phyloP scores from a whole-genome alignment of 495 filamentous ascomycete genomes.

The Penicillium psychrofluorescens region DNA sequence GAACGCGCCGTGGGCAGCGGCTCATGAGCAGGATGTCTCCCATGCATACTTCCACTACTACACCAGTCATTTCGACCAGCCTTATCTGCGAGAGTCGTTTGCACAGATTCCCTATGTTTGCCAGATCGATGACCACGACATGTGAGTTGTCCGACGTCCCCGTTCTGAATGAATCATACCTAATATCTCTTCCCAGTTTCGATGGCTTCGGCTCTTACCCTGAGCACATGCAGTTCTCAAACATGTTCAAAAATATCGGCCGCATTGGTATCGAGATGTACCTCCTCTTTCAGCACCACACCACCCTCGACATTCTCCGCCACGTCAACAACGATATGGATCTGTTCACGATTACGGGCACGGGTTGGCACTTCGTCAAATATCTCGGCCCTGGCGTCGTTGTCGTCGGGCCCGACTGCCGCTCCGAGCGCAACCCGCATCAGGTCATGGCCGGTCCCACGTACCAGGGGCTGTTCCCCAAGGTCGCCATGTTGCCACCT shows the following conservation, averaged over 20 bases:
- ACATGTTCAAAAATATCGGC: slow-evolving; percentile 97
- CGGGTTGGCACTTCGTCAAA: slow-evolving; percentile 97
- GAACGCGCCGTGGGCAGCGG: slow-evolving; percentile 82
- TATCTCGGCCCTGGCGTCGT: slow-evolving; percentile 88
- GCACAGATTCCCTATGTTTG: slow-evolving; percentile 94
- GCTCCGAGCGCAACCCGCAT: slow-evolving; percentile 81
- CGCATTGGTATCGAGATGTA: slow-evolving; percentile 98
- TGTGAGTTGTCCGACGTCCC: slow-evolving; percentile 54
- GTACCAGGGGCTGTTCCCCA: slow-evolving; percentile 95
- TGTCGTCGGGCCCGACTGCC: slow-evolving; percentile 81
- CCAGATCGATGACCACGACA: slow-evolving; percentile 94
- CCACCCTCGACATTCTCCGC: slow-evolving; percentile 85
- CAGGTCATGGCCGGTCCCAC: slow-evolving; percentile 95
- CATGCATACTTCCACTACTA: slow-evolving; percentile 99
- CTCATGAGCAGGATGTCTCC: slow-evolving; percentile 87
- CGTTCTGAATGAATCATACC: slow-evolving; percentile 8
- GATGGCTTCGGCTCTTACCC: slow-evolving; percentile 98
- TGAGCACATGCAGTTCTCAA: slow-evolving; percentile 94
- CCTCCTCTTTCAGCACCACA: slow-evolving; percentile 97
- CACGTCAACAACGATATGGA: slow-evolving; percentile 80
- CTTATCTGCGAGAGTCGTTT: slow-evolving; percentile 86
- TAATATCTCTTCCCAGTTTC: slow-evolving; percentile 49
- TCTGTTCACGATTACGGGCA: slow-evolving; percentile 93
- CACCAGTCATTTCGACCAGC: slow-evolving; percentile 94
- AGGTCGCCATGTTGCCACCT: slow-evolving; percentile 83